Conservation (phyloP, 2,329 filamentous ascomycete species). For the Epichloe uncinata region DNA sequence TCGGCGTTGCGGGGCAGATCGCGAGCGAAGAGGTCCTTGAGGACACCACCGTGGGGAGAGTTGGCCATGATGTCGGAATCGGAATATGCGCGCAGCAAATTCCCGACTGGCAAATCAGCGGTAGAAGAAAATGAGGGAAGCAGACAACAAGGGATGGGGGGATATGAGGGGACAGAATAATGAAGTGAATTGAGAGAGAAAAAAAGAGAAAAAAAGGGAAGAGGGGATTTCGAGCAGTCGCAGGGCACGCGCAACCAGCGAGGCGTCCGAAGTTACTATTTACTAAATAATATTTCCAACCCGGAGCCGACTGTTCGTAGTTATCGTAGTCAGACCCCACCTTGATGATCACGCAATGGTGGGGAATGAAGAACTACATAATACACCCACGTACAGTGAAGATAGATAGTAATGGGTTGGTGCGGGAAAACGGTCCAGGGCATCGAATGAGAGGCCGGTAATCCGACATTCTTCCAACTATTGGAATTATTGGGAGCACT, state of each 20-base stretch:
- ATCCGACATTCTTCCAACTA: background rate
- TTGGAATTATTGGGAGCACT: too few relatives aligned
- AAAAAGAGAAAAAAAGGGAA: background rate
- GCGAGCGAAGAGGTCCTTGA: slow-evolving; percentile 94
- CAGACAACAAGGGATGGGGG: background rate
- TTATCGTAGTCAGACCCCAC: slow-evolving; percentile 3
- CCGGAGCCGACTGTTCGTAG: background rate
- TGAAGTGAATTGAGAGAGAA: background rate
- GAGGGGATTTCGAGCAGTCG: slow-evolving; percentile 4
- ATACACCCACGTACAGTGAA: too few relatives aligned
- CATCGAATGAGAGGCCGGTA: background rate
- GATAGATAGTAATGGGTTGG: slow-evolving; percentile 3
- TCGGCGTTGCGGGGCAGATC: slow-evolving; percentile 73
- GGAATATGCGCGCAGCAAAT: background rate
- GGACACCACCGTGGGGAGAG: slow-evolving; percentile 75
- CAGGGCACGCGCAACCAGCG: background rate
- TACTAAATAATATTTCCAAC: background rate
- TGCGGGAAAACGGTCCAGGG: slow-evolving; percentile 1
- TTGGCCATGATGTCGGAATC: slow-evolving; percentile 42
- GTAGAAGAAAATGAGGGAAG: background rate
- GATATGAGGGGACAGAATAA: background rate
- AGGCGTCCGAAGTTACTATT: background rate
- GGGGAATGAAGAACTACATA: slow-evolving; percentile 9
- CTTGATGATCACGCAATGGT: slow-evolving; percentile 19
- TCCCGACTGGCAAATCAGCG: background rate